phyloP scores from a whole-genome alignment of 2,329 filamentous ascomycete species.

The Cercospora sesami region DNA sequence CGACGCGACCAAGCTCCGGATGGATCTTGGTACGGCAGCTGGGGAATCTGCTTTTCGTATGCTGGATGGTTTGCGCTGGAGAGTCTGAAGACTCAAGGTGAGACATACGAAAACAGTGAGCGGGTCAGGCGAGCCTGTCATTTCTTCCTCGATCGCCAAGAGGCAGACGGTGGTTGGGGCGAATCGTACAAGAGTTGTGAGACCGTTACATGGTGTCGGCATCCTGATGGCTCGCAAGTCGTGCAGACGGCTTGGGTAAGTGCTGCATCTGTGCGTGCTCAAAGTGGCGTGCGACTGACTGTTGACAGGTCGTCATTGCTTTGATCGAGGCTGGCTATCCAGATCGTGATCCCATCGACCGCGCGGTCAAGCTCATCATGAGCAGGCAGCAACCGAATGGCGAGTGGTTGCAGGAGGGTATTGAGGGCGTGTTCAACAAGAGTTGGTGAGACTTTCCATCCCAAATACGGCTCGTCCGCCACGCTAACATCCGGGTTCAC shows the following conservation, averaged over 20 bases:
- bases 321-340: conserved; percentile 82
- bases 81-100: conserved; percentile 75
- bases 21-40: conserved; percentile 96
- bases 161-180: conserved; percentile 90
- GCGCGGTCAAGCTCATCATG: conserved; percentile 79
- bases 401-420: conserved; percentile 92
- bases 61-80: conserved; percentile 95
- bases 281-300: conserved; percentile 24
- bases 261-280: conserved; percentile 59
- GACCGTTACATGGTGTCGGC: conserved; percentile 70
- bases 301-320: conserved; percentile 54
- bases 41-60: conserved; percentile 98
- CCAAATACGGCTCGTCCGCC: conserved; percentile 13
- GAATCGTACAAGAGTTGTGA: conserved; percentile 90
- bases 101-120: conserved; percentile 73
- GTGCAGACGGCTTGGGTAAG: conserved; percentile 93
- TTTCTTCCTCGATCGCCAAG: conserved; percentile 82
- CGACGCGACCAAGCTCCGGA: conserved; percentile 73
- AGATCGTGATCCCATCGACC: conserved; percentile 68
- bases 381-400: conserved; percentile 80
- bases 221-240: conserved; percentile 74
- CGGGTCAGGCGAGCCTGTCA: conserved; percentile 74
- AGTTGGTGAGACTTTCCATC: conserved; percentile 63
- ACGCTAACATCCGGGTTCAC: conserved; percentile 30
- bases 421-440: conserved; percentile 98